A percentile compares a stretch with the other conserved stretches of the same genome.
Conservation (phyloP, 2,329 filamentous ascomycete genomes). For the Didymella glomerata region DNA sequence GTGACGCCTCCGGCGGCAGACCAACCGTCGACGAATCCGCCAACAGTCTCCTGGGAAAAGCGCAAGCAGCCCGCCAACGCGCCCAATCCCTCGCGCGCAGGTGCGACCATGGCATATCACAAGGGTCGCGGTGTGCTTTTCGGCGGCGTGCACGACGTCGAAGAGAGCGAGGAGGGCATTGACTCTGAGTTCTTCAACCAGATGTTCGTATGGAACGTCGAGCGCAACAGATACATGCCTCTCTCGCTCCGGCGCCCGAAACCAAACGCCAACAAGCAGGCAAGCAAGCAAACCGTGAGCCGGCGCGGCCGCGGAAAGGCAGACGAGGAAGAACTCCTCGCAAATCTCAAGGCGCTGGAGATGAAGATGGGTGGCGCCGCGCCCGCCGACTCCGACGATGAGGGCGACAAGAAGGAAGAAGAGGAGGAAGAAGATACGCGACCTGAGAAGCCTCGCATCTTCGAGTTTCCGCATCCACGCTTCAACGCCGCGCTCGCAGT, state of each 20-base stretch:
- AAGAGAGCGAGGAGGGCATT: slow-evolving; percentile 91
- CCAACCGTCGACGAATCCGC: slow-evolving; percentile 69
- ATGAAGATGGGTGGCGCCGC: slow-evolving; percentile 70
- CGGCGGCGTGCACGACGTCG: slow-evolving; percentile 92
- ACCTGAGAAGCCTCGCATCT: slow-evolving; percentile 66
- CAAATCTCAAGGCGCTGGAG: slow-evolving; percentile 85
- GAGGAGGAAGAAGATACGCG: slow-evolving; percentile 62
- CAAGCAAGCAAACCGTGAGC: slow-evolving; percentile 46
- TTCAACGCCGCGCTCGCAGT: slow-evolving; percentile 93
- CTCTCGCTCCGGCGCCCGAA: slow-evolving; percentile 79
- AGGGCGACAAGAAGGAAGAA: slow-evolving; percentile 37
- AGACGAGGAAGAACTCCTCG: slow-evolving; percentile 88
- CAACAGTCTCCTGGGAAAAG: slow-evolving; percentile 86
- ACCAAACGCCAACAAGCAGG: slow-evolving; percentile 68
- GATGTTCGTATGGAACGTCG: slow-evolving; percentile 91
- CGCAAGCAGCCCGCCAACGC: slow-evolving; percentile 91
- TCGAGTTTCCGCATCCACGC: slow-evolving; percentile 86
- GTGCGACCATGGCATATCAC: slow-evolving; percentile 92
- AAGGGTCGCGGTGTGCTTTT: slow-evolving; percentile 93
- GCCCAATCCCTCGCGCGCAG: slow-evolving; percentile 82
- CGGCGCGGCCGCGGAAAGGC: slow-evolving; percentile 79
- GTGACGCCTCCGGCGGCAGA: slow-evolving; percentile 77
- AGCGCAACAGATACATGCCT: slow-evolving; percentile 93
- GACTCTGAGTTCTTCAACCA: slow-evolving; percentile 97
- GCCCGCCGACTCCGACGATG: slow-evolving; percentile 49